These are phyloP conservation scores for Trichoderma polysporum DNA, from an alignment of 2,329 filamentous ascomycete genomes.

Conservation along the genomic window DNA sequence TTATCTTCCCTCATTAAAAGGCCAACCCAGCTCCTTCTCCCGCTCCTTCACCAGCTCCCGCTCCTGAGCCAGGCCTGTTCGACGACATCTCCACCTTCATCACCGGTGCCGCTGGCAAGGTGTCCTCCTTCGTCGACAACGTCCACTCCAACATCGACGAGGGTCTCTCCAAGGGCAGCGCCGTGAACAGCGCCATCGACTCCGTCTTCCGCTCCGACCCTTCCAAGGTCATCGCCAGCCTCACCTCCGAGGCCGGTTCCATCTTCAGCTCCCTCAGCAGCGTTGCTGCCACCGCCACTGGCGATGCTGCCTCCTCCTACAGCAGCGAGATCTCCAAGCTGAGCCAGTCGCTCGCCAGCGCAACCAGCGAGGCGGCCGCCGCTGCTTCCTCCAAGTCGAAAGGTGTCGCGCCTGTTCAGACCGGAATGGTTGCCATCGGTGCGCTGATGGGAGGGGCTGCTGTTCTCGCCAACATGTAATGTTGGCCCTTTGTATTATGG, in stretches of 20 bases:
- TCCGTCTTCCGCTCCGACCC: constrained; percentile 18
- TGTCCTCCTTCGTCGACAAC: constrained; percentile 5
- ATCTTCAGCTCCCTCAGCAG: constrained; percentile 28
- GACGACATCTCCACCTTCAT: constrained; percentile 22
- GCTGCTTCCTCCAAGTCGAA: constrained; percentile 23
- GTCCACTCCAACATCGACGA: constrained; percentile 8
- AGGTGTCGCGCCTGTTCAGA: constrained; percentile 37
- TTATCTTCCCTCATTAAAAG: not conserved
- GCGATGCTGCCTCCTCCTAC: constrained; percentile 26
- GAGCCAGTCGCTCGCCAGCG: constrained; percentile 21
- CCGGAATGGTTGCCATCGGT: constrained; percentile 46
- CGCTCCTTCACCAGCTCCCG: constrained; percentile 21
- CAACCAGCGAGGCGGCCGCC: constrained; percentile 23
- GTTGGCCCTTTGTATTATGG: not conserved
- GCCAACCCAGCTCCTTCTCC: constrained; percentile 9
- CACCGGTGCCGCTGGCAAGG: constrained; percentile 10
- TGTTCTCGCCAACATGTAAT: constrained; percentile 45
- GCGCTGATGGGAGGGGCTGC: constrained; percentile 49
- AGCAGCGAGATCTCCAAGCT: constrained; percentile 28
- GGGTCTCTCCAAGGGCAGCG: constrained; percentile 20
- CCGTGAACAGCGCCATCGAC: constrained; percentile 12
- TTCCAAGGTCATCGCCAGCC: constrained; percentile 18
- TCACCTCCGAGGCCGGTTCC: constrained; percentile 27
- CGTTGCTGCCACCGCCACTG: constrained; percentile 26
- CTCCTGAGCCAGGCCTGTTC: constrained; percentile 19